These are phyloP conservation scores for Millerozyma acaciae DNA, from an alignment of 805 yeast species.

Conservation along the genomic window DNA sequence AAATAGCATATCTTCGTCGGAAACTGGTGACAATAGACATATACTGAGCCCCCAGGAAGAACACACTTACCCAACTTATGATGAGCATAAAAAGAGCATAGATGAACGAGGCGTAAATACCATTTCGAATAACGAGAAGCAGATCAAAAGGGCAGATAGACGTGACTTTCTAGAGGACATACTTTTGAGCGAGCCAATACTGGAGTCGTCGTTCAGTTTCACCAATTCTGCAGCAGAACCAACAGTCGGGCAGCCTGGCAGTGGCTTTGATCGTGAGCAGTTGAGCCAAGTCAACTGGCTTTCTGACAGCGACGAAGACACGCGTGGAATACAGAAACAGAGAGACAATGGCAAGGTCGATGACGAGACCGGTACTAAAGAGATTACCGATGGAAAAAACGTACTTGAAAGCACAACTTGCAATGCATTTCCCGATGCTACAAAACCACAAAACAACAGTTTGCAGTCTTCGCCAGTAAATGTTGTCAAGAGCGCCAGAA, in stretches of 20 bases:
- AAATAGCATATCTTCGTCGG: too few species aligned
- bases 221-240: not conserved
- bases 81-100: too few species aligned
- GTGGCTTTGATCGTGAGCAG: not conserved
- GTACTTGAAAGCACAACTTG: not conserved
- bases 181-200: not conserved
- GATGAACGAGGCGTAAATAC: too few species aligned
- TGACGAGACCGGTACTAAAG: too few species aligned
- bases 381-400: not conserved
- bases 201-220: slow-evolving; percentile 1
- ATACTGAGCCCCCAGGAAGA: too few species aligned
- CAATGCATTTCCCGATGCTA: not conserved
- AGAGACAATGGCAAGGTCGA: too few species aligned
- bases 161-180: too few species aligned
- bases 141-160: too few species aligned
- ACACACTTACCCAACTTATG: too few species aligned
- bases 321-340: not conserved
- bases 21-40: too few species aligned
- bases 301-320: slow-evolving; percentile 18
- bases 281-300: slow-evolving; percentile 14
- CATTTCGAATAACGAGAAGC: too few species aligned
- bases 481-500: slow-evolving; percentile 4
- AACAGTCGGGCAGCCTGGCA: not conserved
- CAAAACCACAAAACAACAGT: not conserved
- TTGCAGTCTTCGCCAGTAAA: not conserved